Percentiles rank a stretch among this genome's conserved stretches.
These are phyloP conservation scores for Trypanosomatidae sp. DNA, from an alignment of 208 protist species.

Conservation along the genomic window DNA sequence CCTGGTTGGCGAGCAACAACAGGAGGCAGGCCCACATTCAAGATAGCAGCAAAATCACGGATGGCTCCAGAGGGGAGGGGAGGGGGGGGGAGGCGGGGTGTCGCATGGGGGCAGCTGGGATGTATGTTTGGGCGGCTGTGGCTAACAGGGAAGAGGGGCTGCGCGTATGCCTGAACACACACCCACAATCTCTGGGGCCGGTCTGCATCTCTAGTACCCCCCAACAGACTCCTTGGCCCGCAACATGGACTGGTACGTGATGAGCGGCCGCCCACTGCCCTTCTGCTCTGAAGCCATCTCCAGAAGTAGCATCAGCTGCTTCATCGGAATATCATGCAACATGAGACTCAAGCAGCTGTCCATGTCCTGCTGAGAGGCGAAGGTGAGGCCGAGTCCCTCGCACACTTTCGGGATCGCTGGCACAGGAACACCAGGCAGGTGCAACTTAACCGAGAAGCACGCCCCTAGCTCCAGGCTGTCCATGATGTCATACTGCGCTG, in stretches of 20 bases:
- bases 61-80: not conserved
- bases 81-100: not conserved
- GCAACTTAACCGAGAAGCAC: conserved; percentile 90
- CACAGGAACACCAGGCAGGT: conserved; percentile 50
- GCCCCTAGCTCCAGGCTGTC: conserved; percentile 90
- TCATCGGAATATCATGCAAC: conserved; percentile 58
- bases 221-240: conserved; percentile 64
- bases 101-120: not conserved
- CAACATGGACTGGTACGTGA: conserved; percentile 45
- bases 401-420: conserved; percentile 44
- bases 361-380: conserved; percentile 35
- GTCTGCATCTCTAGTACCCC: conserved; percentile 10
- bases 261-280: conserved; percentile 22
- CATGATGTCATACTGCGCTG: conserved; percentile 86
- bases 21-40: not conserved
- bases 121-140: not conserved
- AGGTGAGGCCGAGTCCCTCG: conserved; percentile 39
- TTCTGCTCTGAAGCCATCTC: conserved; percentile 76
- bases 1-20: not conserved
- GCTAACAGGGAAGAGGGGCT: not conserved
- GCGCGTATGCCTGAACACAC: not conserved
- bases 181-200: not conserved
- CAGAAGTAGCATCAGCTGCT: conserved; percentile 78
- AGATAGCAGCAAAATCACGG: not conserved
- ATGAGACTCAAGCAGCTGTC: conserved; percentile 34